Evolutionary conservation across 208 protist species (phyloP).

Genomic region (Wallacemonas sp.): DNA sequence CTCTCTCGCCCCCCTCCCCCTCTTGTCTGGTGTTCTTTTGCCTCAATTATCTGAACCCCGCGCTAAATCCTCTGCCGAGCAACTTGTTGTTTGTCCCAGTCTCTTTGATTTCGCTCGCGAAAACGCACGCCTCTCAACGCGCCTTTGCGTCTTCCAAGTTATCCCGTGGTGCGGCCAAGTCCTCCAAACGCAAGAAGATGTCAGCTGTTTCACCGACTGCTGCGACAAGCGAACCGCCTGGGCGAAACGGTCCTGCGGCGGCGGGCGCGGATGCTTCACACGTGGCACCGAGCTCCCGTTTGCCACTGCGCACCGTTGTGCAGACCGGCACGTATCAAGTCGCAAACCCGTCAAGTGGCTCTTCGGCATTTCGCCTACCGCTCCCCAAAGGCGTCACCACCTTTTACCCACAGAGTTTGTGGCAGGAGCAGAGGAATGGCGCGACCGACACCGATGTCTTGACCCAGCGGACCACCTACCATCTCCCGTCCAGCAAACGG

Average conservation of each 20-base stretch:
- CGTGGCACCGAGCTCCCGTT: background rate
- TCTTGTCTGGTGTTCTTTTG: no score
- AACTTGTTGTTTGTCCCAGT: background rate
- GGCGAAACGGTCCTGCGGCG: no score
- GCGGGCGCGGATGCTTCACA: no score
- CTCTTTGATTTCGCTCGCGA: background rate
- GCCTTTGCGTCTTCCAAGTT: background rate
- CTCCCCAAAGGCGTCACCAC: slow-evolving; percentile 4
- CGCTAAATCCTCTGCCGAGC: no score
- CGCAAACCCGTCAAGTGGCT: background rate
- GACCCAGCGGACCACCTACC: slow-evolving; percentile 52
- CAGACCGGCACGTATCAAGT: slow-evolving; percentile 22
- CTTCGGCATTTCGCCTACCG: slow-evolving; percentile 6
- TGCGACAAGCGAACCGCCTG: no score
- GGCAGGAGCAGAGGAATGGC: slow-evolving; percentile 43
- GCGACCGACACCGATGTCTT: slow-evolving; percentile 52
- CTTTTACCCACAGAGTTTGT: slow-evolving; percentile 78
- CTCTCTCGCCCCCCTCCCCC: no score
- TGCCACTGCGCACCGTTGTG: slow-evolving; percentile 13
- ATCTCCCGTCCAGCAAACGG: slow-evolving; percentile 31
- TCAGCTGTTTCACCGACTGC: background rate
- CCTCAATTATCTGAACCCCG: no score
- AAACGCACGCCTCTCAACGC: background rate
- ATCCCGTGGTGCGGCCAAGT: background rate
- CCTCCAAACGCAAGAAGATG: slow-evolving; percentile 1